These are phyloP conservation scores for Populus pruinosa DNA, from an alignment of 345 rosid species.

Conservation along the genomic window DNA sequence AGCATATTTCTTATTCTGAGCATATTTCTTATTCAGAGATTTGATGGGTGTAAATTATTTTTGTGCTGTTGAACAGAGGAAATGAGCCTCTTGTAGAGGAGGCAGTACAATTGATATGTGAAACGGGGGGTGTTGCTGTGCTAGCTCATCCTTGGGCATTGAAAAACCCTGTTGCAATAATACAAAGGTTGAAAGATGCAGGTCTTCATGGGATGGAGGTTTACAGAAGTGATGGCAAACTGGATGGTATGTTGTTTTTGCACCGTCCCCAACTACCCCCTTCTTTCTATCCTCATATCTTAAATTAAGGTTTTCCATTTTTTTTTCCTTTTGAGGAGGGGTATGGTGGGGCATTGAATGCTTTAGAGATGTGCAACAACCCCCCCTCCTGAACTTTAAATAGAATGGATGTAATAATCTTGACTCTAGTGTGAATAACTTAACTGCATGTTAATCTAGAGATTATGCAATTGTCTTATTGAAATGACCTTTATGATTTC, in stretches of 20 bases:
- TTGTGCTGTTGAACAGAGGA: constrained; percentile 50
- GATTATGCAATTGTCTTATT: no score
- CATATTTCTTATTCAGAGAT: background rate
- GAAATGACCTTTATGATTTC: no score
- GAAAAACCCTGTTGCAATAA: constrained; percentile 62
- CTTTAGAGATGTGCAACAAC: background rate
- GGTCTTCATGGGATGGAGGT: constrained; percentile 95
- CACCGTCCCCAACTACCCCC: background rate
- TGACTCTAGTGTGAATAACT: background rate
- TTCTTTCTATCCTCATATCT: background rate
- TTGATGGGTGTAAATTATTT: background rate
- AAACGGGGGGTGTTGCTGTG: constrained; percentile 90
- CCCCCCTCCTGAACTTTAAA: background rate
- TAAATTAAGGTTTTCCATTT: background rate
- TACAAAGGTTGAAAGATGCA: constrained; percentile 62
- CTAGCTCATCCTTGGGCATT: constrained; percentile 99
- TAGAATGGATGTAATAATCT: background rate
- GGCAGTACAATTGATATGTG: constrained; percentile 60
- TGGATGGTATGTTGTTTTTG: constrained; percentile 46
- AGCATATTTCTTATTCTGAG: background rate
- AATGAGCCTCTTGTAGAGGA: constrained; percentile 80
- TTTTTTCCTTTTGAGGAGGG: background rate
- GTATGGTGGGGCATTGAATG: background rate
- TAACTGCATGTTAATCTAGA: background rate
- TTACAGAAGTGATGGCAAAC: constrained; percentile 79